Percentiles rank a stretch among this genome's conserved stretches.
Evolutionary conservation across 2,329 filamentous ascomycete genomes (phyloP).

Genomic region (Penicillium sp.): DNA sequence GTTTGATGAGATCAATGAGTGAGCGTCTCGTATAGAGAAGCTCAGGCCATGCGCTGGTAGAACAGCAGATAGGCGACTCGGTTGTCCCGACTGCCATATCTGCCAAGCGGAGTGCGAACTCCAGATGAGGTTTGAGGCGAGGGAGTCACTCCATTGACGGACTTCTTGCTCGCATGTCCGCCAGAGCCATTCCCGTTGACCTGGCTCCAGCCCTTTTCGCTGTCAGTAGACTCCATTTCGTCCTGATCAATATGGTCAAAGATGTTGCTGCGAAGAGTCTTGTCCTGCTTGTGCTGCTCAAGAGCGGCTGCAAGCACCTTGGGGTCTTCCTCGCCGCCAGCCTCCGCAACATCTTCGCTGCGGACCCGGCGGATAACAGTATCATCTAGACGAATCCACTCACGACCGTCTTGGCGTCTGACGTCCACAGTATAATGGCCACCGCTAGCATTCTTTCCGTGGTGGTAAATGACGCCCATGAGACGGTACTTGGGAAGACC

Average conservation of each 20-base stretch:
- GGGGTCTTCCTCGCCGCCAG: constrained; percentile 75
- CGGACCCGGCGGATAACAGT: constrained; percentile 82
- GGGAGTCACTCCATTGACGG: constrained; percentile 65
- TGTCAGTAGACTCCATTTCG: constrained; percentile 64
- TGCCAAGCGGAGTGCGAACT: constrained; percentile 54
- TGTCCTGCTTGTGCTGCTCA: constrained; percentile 63
- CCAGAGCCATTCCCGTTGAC: constrained; percentile 61
- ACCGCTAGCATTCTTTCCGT: constrained; percentile 92
- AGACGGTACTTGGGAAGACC: constrained; percentile 79
- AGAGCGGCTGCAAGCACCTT: constrained; percentile 64
- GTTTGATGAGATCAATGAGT: background rate
- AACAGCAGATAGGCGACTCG: constrained; percentile 97
- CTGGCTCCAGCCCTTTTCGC: constrained; percentile 72
- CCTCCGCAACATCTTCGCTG: constrained; percentile 84
- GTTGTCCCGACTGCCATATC: constrained; percentile 75
- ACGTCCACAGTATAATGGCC: constrained; percentile 99
- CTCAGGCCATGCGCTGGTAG: constrained; percentile 70
- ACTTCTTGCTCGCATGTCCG: constrained; percentile 63
- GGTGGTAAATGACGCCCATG: constrained; percentile 91
- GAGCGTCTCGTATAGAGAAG: background rate
- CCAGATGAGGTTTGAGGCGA: constrained; percentile 55
- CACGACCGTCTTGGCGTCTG: constrained; percentile 84
- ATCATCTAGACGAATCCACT: constrained; percentile 96
- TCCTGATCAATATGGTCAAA: constrained; percentile 68
- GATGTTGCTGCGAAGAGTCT: constrained; percentile 61